Conservation (phyloP, 306 rosid genomes). For the Corylus avellana region DNA sequence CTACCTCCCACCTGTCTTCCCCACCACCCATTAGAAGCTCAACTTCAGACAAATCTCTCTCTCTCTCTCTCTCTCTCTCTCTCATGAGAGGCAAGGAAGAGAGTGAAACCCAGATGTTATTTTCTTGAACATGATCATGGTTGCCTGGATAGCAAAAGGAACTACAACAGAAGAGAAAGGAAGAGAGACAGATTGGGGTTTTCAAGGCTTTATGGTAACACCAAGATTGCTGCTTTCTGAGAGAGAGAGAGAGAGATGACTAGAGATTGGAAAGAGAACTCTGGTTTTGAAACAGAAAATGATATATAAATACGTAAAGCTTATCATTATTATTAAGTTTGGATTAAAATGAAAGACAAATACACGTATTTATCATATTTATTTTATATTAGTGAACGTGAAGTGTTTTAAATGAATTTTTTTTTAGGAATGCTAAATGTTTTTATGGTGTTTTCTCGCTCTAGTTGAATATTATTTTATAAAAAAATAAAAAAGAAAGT, state of each 20-base stretch:
- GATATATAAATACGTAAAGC: too few relatives aligned
- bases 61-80: background rate
- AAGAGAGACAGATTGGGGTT: background rate
- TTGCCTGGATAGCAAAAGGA: background rate
- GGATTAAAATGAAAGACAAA: too few relatives aligned
- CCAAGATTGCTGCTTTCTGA: background rate
- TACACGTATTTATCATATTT: too few relatives aligned
- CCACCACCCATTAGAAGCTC: conserved; percentile 31
- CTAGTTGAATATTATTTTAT: too few relatives aligned
- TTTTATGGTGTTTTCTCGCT: too few relatives aligned
- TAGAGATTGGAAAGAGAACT: conserved; percentile 18
- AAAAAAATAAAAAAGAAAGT: too few relatives aligned
- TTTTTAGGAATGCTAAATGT: too few relatives aligned
- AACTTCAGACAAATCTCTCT: background rate
- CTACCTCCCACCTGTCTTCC: conserved; percentile 41
- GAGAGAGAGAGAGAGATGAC: conserved; percentile 13
- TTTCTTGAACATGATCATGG: background rate
- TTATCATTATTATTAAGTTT: too few relatives aligned
- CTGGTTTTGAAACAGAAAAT: background rate
- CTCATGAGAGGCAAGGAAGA: background rate
- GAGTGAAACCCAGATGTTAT: conserved; percentile 11
- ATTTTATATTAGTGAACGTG: too few relatives aligned
- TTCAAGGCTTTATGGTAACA: background rate
- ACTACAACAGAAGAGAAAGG: background rate
- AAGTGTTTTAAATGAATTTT: too few relatives aligned